Evolutionary conservation across 1,139 yeast genomes (phyloP).

Genomic region (Kodamaea arcana): DNA sequence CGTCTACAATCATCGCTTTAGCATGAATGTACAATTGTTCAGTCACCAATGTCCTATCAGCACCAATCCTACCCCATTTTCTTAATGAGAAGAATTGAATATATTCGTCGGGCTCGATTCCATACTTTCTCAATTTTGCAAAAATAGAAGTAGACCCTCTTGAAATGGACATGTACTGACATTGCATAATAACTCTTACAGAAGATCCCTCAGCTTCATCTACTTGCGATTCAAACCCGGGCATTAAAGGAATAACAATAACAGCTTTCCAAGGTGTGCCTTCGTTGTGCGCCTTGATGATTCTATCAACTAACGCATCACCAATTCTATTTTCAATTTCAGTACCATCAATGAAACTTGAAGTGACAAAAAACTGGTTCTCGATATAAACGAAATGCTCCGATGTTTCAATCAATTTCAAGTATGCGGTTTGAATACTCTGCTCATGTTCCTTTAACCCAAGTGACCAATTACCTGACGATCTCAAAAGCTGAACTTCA

Average conservation of each 20-base stretch:
- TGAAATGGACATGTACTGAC: constrained; percentile 91
- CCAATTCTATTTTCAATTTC: constrained; percentile 87
- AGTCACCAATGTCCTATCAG: constrained; percentile 67
- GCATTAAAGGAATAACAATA: constrained; percentile 91
- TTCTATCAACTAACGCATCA: constrained; percentile 93
- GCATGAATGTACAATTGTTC: constrained; percentile 95
- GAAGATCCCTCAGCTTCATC: constrained; percentile 93
- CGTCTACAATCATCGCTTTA: constrained; percentile 90
- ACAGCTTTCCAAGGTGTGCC: constrained; percentile 85
- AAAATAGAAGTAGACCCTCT: constrained; percentile 89
- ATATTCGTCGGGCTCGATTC: constrained; percentile 86
- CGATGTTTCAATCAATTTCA: constrained; percentile 84
- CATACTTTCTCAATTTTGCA: constrained; percentile 71
- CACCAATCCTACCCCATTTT: constrained; percentile 94
- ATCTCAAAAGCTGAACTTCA: constrained; percentile 83
- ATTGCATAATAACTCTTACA: constrained; percentile 92
- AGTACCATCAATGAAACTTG: constrained; percentile 82
- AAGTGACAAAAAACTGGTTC: constrained; percentile 88
- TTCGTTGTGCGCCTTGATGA: constrained; percentile 78
- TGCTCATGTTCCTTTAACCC: constrained; percentile 83
- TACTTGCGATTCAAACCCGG: constrained; percentile 93
- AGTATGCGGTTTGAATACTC: constrained; percentile 89
- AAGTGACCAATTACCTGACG: constrained; percentile 89
- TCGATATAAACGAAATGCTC: constrained; percentile 93
- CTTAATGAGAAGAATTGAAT: constrained; percentile 89